Evolutionary conservation across 2,329 filamentous ascomycete genomes (phyloP), one percentile per base, ranked within the genome.

Genomic region (Epicoccum nigrum): DNA sequence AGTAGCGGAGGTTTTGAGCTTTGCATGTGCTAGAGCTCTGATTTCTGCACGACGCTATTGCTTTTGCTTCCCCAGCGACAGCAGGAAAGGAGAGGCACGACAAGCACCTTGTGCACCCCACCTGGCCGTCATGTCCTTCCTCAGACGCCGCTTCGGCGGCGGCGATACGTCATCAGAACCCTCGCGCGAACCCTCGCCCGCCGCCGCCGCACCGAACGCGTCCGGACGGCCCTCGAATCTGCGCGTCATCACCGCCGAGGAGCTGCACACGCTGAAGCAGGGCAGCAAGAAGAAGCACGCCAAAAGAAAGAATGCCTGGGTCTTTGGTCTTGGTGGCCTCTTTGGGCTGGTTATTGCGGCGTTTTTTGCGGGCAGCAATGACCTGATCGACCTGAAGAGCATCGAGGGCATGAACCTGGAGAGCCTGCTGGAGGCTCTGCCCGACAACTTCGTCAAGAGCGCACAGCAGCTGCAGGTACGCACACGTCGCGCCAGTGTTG

Each of bases 311-410:
- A 89, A 85, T 73, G 86, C 87, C 2, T 85, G 95, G 67, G 89
- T 97, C 21, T 97, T 99, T 74, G 77, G 87, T 8, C 80, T 99
- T 16, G 94, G 94, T 25, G 90, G 92, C 32, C 67, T 99, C n/a
- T 93, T 94, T 64, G 94, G 94, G 11, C 83, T 99, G 48, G 77
- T 96, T n/a, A 81, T 87, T 2, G 94, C 94, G 1, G 87, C 92
- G 23, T 92, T 96, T 74, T 94, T 99, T 63, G 93, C 92, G 23
- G 88, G 88, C 60, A 89, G 83, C 71, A 94, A 92, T 74, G 92
- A 97, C 68, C 82, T 97, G 56, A 92, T 97, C 57, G 91, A 91
- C 55, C 80, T 97, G 57, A 90, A 93, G 51, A 80, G 89, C 39
- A 67, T 87, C 57, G 78, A 83, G 67, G 83, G 86, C 56, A 71